Base-by-base conservation (phyloP, 768 basidiomycete genomes). In the Trametes gibbosa region DNA sequence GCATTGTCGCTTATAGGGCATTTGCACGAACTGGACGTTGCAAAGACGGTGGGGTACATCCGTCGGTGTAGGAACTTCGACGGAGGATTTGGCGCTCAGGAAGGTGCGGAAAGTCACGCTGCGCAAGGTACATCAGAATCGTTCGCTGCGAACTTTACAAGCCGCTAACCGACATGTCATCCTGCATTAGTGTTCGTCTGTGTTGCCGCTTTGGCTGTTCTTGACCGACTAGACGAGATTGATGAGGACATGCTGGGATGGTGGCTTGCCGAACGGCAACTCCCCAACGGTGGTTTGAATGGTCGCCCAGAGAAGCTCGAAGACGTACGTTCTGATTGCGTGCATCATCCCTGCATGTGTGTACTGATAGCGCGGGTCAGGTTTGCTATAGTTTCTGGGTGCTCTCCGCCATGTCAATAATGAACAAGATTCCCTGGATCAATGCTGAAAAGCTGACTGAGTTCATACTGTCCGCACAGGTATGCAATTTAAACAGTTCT, bases 321-420 rank as follows among this genome's bases (percentile, higher is more conserved):
- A 74, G 96, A 98, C 69, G 97, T 96, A 65, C 65, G 86, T 10
- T 32, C 29, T 10, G 10, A 32, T 32, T 10, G 10, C 29, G 4
- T 10, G 29, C 29, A 32, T 32, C 10, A 10, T 10, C 10, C 5
- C 29, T 32, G 29, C 29, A 48, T 16, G 12, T 34, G 10, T 5
- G 9, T 12, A 24, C 23, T 1, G 12, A 19, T 50, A 21, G 17
- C 27, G n/a, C 17, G 19, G 19, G n/a, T 5, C 60, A 96, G 94
- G 92, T 98, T 17, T 99, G 97, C 75, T 99, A 99, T 73, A 93
- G 91, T 66, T 94, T 93, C 75, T 99, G 95, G 95, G 92, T 95
- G 4, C 81, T 98, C 5, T 95, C 97, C 1, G 78, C 91, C 0
- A 73, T 98, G 52, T 84, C 93, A 24, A 95, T 98, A 56, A 72